Evolutionary conservation across 306 rosid species (phyloP), one percentile per base, ranked within the genome.

Genomic region (Mimosa pudica): DNA sequence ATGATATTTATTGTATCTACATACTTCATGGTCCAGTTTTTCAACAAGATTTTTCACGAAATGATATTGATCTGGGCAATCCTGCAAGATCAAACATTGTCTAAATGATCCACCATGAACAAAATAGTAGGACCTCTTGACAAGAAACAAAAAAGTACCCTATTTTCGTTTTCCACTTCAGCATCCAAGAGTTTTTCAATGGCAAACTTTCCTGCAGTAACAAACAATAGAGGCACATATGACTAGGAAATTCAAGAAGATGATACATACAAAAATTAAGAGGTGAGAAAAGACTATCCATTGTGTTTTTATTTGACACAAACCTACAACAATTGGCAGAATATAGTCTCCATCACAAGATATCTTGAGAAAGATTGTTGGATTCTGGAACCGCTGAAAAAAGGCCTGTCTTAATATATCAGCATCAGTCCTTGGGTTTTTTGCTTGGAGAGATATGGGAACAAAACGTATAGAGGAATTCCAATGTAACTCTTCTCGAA

Each of bases 261-360:
- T 55, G 9, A 76, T 13, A 66, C 65, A 66, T 35, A 64, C 81
- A 54, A 14, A 80, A 80, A 72, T 42, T 32, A 41, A 4, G 75
- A 68, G 30, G 20, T 10, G 7, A 65, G n/a, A 38, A 73, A 0
- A 10, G 57, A 60, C 63, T 3, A 18, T 18, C 47, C 20, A 36
- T 13, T 18, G 77, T 42, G 41, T 74, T 80, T 17, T 54, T 9
- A 16, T 42, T 30, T 3, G 73, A 42, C 74, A n/a, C 75, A 30
- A 87, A 94, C 99, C 99, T 77, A 91, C 99, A 85, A 91, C 92
- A 85, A 96, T 89, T 38, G 99, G 99, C 49, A 96, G 91, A 83
- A 96, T 61, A 84, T 90, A 93, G 81, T 93, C 97, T 52, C 92
- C 99, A 73, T 90, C 94, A 75, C 98, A 93, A 48, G 97, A 96